Evolutionary conservation across 2,329 filamentous ascomycete species (phyloP).

Genomic region (Decorospora gaudefroyi): DNA sequence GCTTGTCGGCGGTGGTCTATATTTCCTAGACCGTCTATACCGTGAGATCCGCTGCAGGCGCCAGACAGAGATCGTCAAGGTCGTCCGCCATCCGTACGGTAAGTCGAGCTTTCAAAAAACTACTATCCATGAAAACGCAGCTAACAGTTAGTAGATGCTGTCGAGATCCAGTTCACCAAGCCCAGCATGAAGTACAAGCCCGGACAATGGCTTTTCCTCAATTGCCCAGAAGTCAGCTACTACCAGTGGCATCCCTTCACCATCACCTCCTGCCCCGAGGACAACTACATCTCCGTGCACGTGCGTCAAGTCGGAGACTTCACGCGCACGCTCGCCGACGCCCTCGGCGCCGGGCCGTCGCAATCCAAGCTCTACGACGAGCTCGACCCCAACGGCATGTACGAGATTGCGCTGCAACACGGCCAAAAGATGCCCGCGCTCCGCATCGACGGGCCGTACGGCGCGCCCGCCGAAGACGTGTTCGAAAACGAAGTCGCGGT

Average conservation of each 20-base stretch:
- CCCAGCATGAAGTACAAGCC: constrained; percentile 98
- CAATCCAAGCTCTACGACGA: constrained; percentile 89
- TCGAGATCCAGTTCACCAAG: constrained; percentile 97
- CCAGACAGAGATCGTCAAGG: constrained; percentile 86
- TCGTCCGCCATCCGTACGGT: constrained; percentile 95
- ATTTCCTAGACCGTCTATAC: constrained; percentile 85
- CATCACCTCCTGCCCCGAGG: constrained; percentile 96
- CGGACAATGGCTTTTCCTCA: constrained; percentile 96
- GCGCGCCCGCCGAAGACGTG: constrained; percentile 95
- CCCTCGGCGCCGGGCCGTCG: constrained; percentile 85
- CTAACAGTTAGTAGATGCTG: constrained; percentile 67
- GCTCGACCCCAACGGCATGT: constrained; percentile 93
- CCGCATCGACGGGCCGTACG: constrained; percentile 93
- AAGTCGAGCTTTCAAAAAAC: constrained; percentile 44
- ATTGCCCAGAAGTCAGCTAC: constrained; percentile 83
- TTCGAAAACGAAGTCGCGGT: constrained; percentile 91
- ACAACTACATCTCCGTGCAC: constrained; percentile 92
- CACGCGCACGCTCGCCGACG: constrained; percentile 88
- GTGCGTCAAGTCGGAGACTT: constrained; percentile 97
- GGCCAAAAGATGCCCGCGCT: constrained; percentile 89
- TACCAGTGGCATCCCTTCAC: constrained; percentile 99
- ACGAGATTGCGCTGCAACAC: constrained; percentile 92
- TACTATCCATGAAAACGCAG: neutral
- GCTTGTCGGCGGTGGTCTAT: constrained; percentile 80
- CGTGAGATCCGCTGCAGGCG: constrained; percentile 85